phyloP scores from a whole-genome alignment of 441 rosid species.

The Gossypium aridum region DNA sequence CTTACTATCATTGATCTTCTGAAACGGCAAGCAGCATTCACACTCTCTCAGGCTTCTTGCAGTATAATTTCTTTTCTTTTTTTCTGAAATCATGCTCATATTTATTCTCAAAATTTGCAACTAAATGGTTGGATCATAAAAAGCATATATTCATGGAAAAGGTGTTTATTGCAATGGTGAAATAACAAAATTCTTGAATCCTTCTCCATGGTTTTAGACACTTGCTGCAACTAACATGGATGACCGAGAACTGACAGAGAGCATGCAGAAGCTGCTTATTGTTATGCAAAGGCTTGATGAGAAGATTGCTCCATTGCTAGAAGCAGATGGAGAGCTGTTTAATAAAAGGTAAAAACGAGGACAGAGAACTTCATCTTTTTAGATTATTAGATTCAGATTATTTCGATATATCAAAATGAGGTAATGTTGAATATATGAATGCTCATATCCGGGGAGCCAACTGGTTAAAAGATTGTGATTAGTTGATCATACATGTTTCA shows the following conservation, averaged over 20 bases:
- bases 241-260: constrained; percentile 78
- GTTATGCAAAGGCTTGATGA: constrained; percentile 94
- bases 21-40: background rate
- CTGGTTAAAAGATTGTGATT: background rate
- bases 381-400: background rate
- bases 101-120: background rate
- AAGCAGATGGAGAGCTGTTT: constrained; percentile 86
- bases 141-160: background rate
- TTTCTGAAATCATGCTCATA: too few relatives aligned
- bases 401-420: background rate
- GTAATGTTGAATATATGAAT: background rate
- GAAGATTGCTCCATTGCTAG: constrained; percentile 82
- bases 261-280: constrained; percentile 84
- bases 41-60: background rate
- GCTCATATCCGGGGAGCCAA: background rate
- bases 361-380: background rate
- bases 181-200: background rate
- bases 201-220: constrained; percentile 44
- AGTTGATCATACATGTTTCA: background rate
- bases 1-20: background rate
- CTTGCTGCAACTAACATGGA: constrained; percentile 88
- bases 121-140: background rate
- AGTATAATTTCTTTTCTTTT: background rate
- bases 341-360: constrained; percentile 50
- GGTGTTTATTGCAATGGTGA: background rate